Conservation (phyloP, 345 rosid genomes). For the Adansonia digitata region DNA sequence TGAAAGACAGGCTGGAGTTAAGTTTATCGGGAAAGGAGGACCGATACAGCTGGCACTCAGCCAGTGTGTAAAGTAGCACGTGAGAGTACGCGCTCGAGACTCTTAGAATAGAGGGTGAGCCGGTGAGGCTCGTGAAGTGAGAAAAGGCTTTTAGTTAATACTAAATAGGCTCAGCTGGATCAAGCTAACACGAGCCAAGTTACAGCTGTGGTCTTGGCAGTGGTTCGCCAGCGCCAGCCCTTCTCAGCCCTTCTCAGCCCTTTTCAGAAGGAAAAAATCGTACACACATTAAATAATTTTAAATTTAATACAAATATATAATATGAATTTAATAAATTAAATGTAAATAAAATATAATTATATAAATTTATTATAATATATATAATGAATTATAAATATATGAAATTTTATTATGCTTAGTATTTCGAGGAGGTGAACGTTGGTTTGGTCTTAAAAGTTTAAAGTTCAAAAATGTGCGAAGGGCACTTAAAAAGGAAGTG, state of each 20-base stretch:
- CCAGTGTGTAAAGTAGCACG: conserved; percentile 9
- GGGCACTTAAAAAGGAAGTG: no score
- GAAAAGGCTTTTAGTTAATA: not conserved
- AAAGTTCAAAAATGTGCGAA: not conserved
- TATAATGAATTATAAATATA: no score
- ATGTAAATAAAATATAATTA: no score
- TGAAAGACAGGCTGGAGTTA: conserved; percentile 28
- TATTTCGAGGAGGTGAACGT: not conserved
- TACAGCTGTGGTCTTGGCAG: not conserved
- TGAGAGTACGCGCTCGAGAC: conserved; percentile 17
- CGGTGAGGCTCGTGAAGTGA: not conserved
- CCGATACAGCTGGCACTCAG: conserved; percentile 24
- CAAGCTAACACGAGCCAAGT: not conserved
- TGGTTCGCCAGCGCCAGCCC: not conserved
- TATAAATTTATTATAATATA: no score
- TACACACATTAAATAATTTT: no score
- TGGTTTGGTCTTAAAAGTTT: not conserved
- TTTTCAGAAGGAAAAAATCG: no score
- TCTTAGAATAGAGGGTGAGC: not conserved
- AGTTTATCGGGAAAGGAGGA: conserved; percentile 19
- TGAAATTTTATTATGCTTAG: no score
- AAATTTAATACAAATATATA: no score
- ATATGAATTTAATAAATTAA: no score
- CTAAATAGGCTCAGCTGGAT: conserved; percentile 4
- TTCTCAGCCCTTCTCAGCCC: not conserved